A percentile compares a stretch with the other conserved stretches of the same genome.
These are phyloP conservation scores for Piper betle DNA, from an alignment of 164 flowering plant genomes.

Conservation along the genomic window DNA sequence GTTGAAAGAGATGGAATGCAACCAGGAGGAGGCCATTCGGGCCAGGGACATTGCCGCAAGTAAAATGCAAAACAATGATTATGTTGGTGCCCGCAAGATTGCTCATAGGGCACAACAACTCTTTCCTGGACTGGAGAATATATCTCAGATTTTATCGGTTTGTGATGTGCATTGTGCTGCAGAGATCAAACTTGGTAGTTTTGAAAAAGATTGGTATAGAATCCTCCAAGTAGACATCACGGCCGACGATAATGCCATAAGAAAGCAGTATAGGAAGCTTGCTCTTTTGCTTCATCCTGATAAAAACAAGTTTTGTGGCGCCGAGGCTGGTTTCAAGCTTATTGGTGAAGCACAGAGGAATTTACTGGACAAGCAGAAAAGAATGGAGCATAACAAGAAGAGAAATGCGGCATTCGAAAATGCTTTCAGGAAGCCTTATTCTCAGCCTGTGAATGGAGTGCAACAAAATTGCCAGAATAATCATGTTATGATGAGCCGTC, in stretches of 20 bases:
- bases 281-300: slow-evolving; percentile 84
- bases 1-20: slow-evolving; percentile 55
- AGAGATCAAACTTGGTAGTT: slow-evolving; percentile 27
- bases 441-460: slow-evolving; percentile 10
- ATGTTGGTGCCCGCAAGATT: slow-evolving; percentile 47
- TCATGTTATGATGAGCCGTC: background rate
- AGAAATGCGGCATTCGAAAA: slow-evolving; percentile 11
- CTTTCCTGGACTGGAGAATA: slow-evolving; percentile 42
- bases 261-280: slow-evolving; percentile 65
- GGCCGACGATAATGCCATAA: slow-evolving; percentile 56
- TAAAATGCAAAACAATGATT: slow-evolving; percentile 55
- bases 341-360: slow-evolving; percentile 67
- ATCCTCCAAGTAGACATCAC: slow-evolving; percentile 53
- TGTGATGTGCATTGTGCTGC: slow-evolving; percentile 79
- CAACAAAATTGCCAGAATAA: background rate
- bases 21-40: slow-evolving; percentile 72
- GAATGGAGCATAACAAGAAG: slow-evolving; percentile 37
- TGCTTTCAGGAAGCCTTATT: slow-evolving; percentile 11
- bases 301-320: slow-evolving; percentile 74
- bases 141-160: slow-evolving; percentile 52
- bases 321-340: slow-evolving; percentile 77
- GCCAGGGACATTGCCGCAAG: slow-evolving; percentile 62
- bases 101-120: slow-evolving; percentile 56
- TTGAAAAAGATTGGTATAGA: slow-evolving; percentile 67
- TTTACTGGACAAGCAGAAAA: slow-evolving; percentile 36